These are phyloP conservation scores for Erodium maritimum DNA, from an alignment of 345 rosid species.

Conservation along the genomic window DNA sequence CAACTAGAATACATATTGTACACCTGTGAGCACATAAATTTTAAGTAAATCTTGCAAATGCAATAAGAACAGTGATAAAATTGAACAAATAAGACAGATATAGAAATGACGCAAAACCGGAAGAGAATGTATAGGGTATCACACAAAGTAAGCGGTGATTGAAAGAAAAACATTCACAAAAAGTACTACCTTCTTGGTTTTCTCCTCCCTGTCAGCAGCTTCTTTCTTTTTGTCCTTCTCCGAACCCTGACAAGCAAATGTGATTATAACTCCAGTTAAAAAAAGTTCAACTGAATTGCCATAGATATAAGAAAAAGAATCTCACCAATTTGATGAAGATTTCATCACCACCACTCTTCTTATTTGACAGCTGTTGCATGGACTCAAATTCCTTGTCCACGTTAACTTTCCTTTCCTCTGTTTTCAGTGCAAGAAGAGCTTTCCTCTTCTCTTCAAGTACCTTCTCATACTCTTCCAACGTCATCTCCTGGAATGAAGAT, in stretches of 20 bases:
- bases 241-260: constrained; percentile 45
- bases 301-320: not conserved
- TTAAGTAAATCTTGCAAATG: no score
- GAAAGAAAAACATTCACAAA: not conserved
- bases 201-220: constrained; percentile 84
- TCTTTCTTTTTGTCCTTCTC: constrained; percentile 92
- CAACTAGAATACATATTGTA: no score
- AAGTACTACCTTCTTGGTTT: constrained; percentile 57
- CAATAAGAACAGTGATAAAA: no score
- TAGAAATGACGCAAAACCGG: no score
- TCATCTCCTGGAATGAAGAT: constrained; percentile 61
- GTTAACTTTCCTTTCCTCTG: constrained; percentile 80
- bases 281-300: no score
- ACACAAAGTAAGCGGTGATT: not conserved
- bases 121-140: no score
- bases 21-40: no score
- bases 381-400: constrained; percentile 51
- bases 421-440: constrained; percentile 44
- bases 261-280: no score
- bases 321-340: constrained; percentile 85
- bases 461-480: constrained; percentile 90
- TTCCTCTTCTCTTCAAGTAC: constrained; percentile 75
- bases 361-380: constrained; percentile 82
- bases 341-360: constrained; percentile 65
- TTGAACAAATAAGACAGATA: no score